Percentiles rank a stretch among this genome's conserved stretches.
phyloP scores from a whole-genome alignment of 306 rosid species.

The Dicorynia guianensis region DNA sequence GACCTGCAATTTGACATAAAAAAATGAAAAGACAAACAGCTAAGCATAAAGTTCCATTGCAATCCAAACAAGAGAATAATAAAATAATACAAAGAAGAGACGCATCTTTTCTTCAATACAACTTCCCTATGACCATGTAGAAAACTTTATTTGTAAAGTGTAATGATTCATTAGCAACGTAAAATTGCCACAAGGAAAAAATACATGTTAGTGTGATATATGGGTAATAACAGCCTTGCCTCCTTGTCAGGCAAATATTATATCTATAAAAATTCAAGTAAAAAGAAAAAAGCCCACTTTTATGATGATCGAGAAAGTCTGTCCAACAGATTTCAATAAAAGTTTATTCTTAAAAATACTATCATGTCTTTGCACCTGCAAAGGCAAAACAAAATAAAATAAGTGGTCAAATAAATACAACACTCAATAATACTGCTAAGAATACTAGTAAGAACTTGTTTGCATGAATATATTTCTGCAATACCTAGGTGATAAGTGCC shows the following conservation, averaged over 20 bases:
- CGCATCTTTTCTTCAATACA: slow-evolving; percentile 8
- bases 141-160: slow-evolving; percentile 7
- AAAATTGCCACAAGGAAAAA: neutral
- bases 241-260: slow-evolving; percentile 7
- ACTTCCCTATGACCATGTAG: slow-evolving; percentile 7
- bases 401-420: slow-evolving; percentile 19
- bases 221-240: slow-evolving; percentile 28
- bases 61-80: neutral
- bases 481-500: slow-evolving; percentile 67
- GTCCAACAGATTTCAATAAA: neutral
- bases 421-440: neutral
- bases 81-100: neutral
- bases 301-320: neutral
- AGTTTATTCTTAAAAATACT: slow-evolving; percentile 26
- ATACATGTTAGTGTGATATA: slow-evolving; percentile 15
- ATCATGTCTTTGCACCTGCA: too few species aligned
- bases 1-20: slow-evolving; percentile 54
- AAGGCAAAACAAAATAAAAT: slow-evolving; percentile 17
- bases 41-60: neutral
- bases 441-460: slow-evolving; percentile 4
- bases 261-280: neutral
- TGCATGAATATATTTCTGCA: neutral
- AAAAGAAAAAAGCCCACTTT: neutral
- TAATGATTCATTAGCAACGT: slow-evolving; percentile 1
- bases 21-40: slow-evolving; percentile 10